Conservation (phyloP, 2,329 filamentous ascomycete species). For the Colletotrichum navitas region DNA sequence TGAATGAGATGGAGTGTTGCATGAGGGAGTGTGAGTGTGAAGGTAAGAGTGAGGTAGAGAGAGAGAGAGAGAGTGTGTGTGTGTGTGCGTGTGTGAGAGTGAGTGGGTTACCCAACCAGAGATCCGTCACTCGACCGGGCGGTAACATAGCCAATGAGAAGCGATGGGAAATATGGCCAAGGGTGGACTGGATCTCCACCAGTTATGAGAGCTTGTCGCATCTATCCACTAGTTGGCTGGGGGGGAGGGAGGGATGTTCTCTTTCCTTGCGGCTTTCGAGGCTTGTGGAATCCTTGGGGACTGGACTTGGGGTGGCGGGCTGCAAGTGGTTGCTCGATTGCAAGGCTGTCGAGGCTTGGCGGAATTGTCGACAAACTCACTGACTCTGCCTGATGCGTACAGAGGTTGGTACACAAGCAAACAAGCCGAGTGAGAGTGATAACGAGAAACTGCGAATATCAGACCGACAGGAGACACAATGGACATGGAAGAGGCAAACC, state of each 20-base stretch:
- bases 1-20: constrained; percentile 24
- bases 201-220: constrained; percentile 21
- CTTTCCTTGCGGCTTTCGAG: constrained; percentile 3
- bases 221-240: constrained; percentile 25
- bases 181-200: constrained; percentile 25
- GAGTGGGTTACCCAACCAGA: constrained; percentile 42
- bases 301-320: not conserved
- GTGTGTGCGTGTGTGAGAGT: not conserved
- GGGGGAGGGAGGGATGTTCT: not conserved
- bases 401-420: not conserved
- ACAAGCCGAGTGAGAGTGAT: not conserved
- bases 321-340: not conserved
- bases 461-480: constrained; percentile 6
- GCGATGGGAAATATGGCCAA: constrained; percentile 5
- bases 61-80: not conserved
- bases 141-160: constrained; percentile 50
- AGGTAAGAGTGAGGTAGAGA: not conserved
- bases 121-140: constrained; percentile 50
- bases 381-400: too few species aligned
- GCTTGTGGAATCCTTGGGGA: constrained; percentile 1
- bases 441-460: not conserved
- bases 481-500: constrained; percentile 22
- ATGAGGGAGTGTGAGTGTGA: constrained; percentile 20
- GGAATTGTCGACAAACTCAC: not conserved
- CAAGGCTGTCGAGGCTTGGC: constrained; percentile 3